phyloP scores from a whole-genome alignment of 2,329 filamentous ascomycete genomes.

The Fusarium sp. region DNA sequence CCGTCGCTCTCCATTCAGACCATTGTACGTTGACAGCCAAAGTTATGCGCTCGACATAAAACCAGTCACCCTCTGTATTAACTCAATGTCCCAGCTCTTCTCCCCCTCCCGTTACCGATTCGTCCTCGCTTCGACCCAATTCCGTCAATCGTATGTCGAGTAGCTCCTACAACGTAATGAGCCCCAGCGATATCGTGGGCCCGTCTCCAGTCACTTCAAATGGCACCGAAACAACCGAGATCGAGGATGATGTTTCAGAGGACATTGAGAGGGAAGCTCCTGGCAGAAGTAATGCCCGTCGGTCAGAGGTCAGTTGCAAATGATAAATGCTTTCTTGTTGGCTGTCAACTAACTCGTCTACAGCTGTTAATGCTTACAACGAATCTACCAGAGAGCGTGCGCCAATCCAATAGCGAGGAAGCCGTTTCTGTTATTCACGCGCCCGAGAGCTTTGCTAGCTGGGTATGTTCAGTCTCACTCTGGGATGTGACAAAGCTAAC shows the following conservation, averaged over 20 bases:
- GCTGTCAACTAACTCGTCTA: constrained; percentile 32
- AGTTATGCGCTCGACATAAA: background rate
- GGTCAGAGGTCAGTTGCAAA: constrained; percentile 50
- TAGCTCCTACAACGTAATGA: constrained; percentile 66
- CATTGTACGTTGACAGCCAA: constrained; percentile 60
- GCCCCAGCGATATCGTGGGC: constrained; percentile 78
- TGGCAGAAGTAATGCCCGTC: constrained; percentile 34
- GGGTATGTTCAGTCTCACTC: constrained; percentile 66
- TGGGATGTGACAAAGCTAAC: constrained; percentile 37
- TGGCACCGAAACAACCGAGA: constrained; percentile 85
- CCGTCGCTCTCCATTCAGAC: constrained; percentile 62
- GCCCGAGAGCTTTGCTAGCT: constrained; percentile 83
- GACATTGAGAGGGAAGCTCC: constrained; percentile 60
- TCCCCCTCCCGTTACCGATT: constrained; percentile 56
- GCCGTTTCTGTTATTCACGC: constrained; percentile 93
- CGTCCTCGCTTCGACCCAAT: constrained; percentile 65
- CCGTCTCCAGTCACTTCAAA: constrained; percentile 89
- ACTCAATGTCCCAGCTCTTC: constrained; percentile 51
- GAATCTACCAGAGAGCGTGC: constrained; percentile 68
- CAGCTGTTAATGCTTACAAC: constrained; percentile 68
- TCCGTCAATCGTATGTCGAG: constrained; percentile 64
- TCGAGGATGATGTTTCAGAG: constrained; percentile 80
- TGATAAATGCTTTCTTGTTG: background rate
- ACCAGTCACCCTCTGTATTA: constrained; percentile 14
- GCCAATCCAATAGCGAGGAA: constrained; percentile 76